Evolutionary conservation across 352 stramenopile genomes (phyloP).

Genomic region (Globisporangium emineosum): DNA sequence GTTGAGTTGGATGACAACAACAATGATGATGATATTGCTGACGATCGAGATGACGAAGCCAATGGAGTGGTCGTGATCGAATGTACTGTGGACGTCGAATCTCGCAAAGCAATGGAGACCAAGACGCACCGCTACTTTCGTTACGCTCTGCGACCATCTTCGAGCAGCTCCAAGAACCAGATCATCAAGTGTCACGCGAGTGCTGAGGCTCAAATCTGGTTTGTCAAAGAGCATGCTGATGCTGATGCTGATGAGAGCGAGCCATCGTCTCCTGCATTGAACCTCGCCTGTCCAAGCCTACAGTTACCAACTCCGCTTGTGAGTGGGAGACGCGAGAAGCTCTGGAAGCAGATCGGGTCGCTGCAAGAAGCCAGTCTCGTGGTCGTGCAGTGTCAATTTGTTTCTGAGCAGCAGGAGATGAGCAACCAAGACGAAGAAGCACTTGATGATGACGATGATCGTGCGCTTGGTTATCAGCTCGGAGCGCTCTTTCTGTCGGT

Average conservation of each 20-base stretch:
- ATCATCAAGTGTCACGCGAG: conserved; percentile 35
- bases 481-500: conserved; percentile 63
- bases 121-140: conserved; percentile 56
- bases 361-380: conserved; percentile 56
- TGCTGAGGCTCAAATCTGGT: conserved; percentile 30
- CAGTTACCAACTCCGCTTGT: conserved; percentile 27
- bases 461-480: conserved; percentile 25
- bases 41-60: conserved; percentile 3
- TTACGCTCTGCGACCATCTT: conserved; percentile 35
- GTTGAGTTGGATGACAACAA: conserved; percentile 50
- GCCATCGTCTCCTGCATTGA: conserved; percentile 12
- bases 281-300: conserved; percentile 37
- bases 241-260: background rate
- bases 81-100: conserved; percentile 41
- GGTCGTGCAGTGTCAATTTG: conserved; percentile 76
- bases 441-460: background rate
- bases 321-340: conserved; percentile 23
- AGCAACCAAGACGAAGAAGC: conserved; percentile 21
- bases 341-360: conserved; percentile 77
- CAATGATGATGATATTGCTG: conserved; percentile 7
- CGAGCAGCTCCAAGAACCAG: background rate
- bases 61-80: conserved; percentile 27
- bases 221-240: conserved; percentile 21
- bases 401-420: conserved; percentile 19
- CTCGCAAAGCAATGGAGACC: conserved; percentile 52